Conservation (phyloP, 176 grass and related monocot species). For the Musa schizocarpa region DNA sequence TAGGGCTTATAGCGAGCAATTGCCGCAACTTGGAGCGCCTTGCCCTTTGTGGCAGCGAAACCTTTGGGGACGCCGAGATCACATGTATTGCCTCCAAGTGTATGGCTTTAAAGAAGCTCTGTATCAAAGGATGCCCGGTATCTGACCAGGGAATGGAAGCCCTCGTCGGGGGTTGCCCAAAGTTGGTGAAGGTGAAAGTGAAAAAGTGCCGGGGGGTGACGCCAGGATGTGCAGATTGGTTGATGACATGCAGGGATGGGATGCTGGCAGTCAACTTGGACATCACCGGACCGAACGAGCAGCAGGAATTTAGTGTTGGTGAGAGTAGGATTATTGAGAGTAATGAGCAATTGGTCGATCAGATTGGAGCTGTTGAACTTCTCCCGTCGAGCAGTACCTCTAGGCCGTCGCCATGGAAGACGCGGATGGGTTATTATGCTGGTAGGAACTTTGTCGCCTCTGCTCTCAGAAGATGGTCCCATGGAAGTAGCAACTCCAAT, state of each 20-base stretch:
- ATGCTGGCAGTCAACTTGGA: constrained; percentile 66
- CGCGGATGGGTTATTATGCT: constrained; percentile 24
- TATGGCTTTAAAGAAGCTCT: constrained; percentile 67
- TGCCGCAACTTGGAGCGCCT: constrained; percentile 77
- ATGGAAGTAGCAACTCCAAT: constrained; percentile 22
- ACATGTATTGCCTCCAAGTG: constrained; percentile 60
- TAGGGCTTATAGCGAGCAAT: constrained; percentile 54
- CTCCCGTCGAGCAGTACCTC: constrained; percentile 32
- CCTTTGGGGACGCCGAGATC: constrained; percentile 69
- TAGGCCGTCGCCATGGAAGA: constrained; percentile 41
- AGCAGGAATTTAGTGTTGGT: constrained; percentile 40
- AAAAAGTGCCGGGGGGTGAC: constrained; percentile 79
- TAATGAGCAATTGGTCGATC: constrained; percentile 48
- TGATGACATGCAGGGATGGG: constrained; percentile 41
- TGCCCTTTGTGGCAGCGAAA: constrained; percentile 68
- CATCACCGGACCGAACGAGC: constrained; percentile 22
- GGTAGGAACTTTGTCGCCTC: constrained; percentile 45
- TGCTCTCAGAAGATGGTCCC: constrained; percentile 25
- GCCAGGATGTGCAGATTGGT: constrained; percentile 44
- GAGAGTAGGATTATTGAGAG: constrained; percentile 53
- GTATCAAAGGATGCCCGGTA: constrained; percentile 86
- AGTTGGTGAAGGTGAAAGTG: constrained; percentile 86
- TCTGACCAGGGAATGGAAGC: constrained; percentile 64
- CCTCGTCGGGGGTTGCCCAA: constrained; percentile 65
- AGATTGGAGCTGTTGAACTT: constrained; percentile 10